Base-by-base conservation (phyloP, 139 green algal species). In the Chlamydomonas eustigma region DNA sequence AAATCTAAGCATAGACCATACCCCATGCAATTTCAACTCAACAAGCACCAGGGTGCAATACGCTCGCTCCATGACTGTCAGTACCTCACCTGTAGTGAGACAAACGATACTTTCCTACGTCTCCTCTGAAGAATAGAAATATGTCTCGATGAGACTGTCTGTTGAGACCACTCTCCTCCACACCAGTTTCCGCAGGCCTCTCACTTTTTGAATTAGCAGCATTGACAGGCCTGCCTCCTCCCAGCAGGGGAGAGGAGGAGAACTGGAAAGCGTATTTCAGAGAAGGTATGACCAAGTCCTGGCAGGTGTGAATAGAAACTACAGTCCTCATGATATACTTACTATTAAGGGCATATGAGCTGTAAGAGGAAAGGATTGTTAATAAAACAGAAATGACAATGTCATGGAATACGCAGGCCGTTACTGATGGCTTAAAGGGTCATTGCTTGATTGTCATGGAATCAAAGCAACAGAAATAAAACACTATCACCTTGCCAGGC, bases 251-350 rank as follows among this genome's bases (percentile, higher is more conserved):
- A 1, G 83, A 85, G 0, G 24, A 58, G 37, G 36, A 64, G 68
- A 64, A 88, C 34, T 88, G 80, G 0, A 64, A 3, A 1, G 77
- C 76, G 2, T 28, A 34, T 71, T 78, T 79, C 51, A 87, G 81
- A 0, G 58, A 3, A 1, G 85, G 85, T 0, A 90, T 71, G 0
- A 90, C 67, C 63, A 90, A 66, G 58, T 90, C 83, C 65, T 72
- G 25, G 58, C 34, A n/a, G n/a, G n/a, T n/a, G n/a, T n/a, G n/a
- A n/a, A n/a, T n/a, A n/a, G n/a, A n/a, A n/a, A n/a, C n/a, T n/a
- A n/a, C n/a, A n/a, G n/a, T n/a, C n/a, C n/a, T n/a, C n/a, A n/a
- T n/a, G n/a, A n/a, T n/a, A n/a, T n/a, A n/a, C n/a, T n/a, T n/a
- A n/a, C n/a, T n/a, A n/a, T n/a, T n/a, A n/a, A n/a, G n/a, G n/a